A percentile compares a stretch with the other conserved stretches of the same genome.
Conservation (phyloP, 2,329 filamentous ascomycete species). For the Ascochyta clinopodiicola region DNA sequence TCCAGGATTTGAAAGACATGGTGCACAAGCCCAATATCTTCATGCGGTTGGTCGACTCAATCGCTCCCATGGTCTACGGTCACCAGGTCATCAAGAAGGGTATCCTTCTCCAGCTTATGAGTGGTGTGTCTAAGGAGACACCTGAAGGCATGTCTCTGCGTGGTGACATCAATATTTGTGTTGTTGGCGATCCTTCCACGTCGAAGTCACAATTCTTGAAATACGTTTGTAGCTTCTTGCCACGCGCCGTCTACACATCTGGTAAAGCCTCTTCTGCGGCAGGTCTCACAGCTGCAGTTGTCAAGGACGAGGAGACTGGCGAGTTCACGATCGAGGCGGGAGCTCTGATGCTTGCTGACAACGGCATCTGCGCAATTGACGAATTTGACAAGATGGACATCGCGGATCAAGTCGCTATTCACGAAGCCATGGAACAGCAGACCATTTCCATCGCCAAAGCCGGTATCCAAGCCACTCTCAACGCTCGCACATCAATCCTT, state of each 20-base stretch:
- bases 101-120: slow-evolving; percentile 89
- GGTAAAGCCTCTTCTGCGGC: slow-evolving; percentile 97
- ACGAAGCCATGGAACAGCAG: slow-evolving; percentile 99
- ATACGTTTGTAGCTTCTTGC: slow-evolving; percentile 96
- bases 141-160: slow-evolving; percentile 93
- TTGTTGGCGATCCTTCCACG: slow-evolving; percentile 95
- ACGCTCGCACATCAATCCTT: slow-evolving; percentile 92
- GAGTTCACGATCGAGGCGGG: slow-evolving; percentile 99
- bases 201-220: slow-evolving; percentile 98
- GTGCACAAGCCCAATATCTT: slow-evolving; percentile 97
- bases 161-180: slow-evolving; percentile 98
- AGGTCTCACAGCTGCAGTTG: slow-evolving; percentile 93
- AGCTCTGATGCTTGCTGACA: slow-evolving; percentile 95
- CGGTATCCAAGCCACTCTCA: slow-evolving; percentile 96
- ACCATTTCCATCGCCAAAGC: slow-evolving; percentile 99
- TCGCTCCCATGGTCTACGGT: slow-evolving; percentile 96
- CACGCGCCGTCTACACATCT: slow-evolving; percentile 94
- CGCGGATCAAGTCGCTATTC: slow-evolving; percentile 94
- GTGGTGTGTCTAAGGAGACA: slow-evolving; percentile 91
- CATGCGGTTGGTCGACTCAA: slow-evolving; percentile 86
- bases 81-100: slow-evolving; percentile 99
- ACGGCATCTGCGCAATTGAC: slow-evolving; percentile 97
- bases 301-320: slow-evolving; percentile 98
- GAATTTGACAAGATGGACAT: slow-evolving; percentile 99
- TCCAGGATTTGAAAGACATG: slow-evolving; percentile 89